These are phyloP conservation scores for Chlorella vulgaris DNA, from an alignment of 139 green algal species.

Conservation along the genomic window DNA sequence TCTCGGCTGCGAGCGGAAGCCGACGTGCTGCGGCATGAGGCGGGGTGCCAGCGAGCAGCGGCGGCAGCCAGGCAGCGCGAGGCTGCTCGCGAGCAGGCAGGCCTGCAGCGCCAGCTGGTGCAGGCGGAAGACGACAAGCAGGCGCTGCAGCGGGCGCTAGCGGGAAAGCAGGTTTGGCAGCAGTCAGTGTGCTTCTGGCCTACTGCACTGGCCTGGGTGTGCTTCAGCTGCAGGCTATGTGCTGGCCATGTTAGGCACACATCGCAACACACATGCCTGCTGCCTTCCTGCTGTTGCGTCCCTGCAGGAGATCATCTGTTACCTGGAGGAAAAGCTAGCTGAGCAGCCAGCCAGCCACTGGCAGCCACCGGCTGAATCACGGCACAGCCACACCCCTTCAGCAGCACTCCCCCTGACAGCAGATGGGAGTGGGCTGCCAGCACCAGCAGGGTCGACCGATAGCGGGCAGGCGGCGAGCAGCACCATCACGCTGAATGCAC, in stretches of 20 bases:
- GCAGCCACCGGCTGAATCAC: background rate
- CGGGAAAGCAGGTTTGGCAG: slow-evolving; percentile 19
- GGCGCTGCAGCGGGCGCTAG: slow-evolving; percentile 19
- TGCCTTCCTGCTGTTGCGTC: too few species aligned
- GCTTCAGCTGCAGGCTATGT: too few species aligned
- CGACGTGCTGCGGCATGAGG: slow-evolving; percentile 10
- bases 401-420: background rate
- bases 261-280: too few species aligned
- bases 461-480: too few species aligned
- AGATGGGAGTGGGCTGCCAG: background rate
- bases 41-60: slow-evolving; percentile 8
- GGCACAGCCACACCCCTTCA: background rate
- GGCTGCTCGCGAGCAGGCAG: background rate
- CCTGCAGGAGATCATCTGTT: slow-evolving; percentile 25
- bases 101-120: background rate
- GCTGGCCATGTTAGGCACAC: too few species aligned
- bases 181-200: too few species aligned
- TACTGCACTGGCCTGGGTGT: background rate
- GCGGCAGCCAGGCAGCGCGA: background rate
- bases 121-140: background rate
- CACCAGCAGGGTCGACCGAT: too few species aligned
- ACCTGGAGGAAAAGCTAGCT: slow-evolving; percentile 18
- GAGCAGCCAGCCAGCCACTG: background rate
- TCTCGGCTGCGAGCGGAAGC: slow-evolving; percentile 21
- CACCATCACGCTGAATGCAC: too few species aligned